Percentiles rank a stretch among this genome's conserved stretches.
Evolutionary conservation across 2,329 filamentous ascomycete species (phyloP).

Genomic region (Aureobasidium pullulans): DNA sequence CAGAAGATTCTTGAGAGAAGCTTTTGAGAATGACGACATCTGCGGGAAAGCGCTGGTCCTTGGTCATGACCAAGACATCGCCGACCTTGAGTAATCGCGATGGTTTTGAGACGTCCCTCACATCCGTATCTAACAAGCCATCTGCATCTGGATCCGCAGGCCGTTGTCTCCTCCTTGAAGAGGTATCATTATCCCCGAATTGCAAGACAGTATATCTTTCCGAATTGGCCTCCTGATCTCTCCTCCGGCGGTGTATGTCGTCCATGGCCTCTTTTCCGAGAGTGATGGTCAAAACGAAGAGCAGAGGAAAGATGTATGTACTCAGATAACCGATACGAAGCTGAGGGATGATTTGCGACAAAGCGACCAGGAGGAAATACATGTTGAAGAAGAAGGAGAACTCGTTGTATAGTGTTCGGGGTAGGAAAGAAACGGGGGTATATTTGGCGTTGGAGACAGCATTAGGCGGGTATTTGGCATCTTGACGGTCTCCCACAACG

Average conservation of each 20-base stretch:
- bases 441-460: slow-evolving; percentile 96
- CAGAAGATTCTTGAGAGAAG: slow-evolving; percentile 39
- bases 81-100: slow-evolving; percentile 87
- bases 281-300: slow-evolving; percentile 85
- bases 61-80: slow-evolving; percentile 86
- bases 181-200: slow-evolving; percentile 53
- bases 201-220: slow-evolving; percentile 75
- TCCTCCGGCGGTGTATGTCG: slow-evolving; percentile 75
- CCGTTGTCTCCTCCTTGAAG: slow-evolving; percentile 25
- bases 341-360: slow-evolving; percentile 86
- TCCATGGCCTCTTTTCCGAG: slow-evolving; percentile 94
- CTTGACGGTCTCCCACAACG: slow-evolving; percentile 65
- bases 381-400: slow-evolving; percentile 99
- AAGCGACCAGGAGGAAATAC: slow-evolving; percentile 90
- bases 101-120: slow-evolving; percentile 64
- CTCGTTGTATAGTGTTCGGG: slow-evolving; percentile 92
- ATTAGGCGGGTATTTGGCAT: slow-evolving; percentile 77
- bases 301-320: slow-evolving; percentile 87
- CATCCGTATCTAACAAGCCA: slow-evolving; percentile 21
- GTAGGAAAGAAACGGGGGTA: slow-evolving; percentile 87
- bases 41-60: slow-evolving; percentile 87
- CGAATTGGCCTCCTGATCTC: slow-evolving; percentile 90
- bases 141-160: slow-evolving; percentile 24
- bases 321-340: slow-evolving; percentile 89
- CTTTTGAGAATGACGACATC: slow-evolving; percentile 92